Evolutionary conservation across 192 early-diverging fungal species (phyloP).

Genomic region (Powellomyces hirtus): DNA sequence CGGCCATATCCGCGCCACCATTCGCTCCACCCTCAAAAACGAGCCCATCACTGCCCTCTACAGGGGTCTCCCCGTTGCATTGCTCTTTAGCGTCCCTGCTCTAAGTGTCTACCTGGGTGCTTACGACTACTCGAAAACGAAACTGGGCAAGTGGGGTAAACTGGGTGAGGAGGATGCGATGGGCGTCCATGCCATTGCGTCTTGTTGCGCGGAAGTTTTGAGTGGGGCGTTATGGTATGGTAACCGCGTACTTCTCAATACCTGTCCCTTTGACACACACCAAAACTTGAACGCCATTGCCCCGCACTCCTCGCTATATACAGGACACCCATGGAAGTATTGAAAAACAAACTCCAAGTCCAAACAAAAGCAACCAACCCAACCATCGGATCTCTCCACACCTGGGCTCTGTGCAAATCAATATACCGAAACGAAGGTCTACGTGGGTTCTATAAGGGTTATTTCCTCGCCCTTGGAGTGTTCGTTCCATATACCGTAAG

Average conservation of each 20-base stretch:
- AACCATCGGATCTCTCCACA: neutral
- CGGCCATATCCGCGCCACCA: conserved; percentile 16
- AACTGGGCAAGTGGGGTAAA: conserved; percentile 17
- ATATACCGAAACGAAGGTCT: conserved; percentile 62
- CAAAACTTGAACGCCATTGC: neutral
- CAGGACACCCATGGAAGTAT: conserved; percentile 82
- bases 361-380: conserved; percentile 2
- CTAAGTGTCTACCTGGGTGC: conserved; percentile 65
- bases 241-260: neutral
- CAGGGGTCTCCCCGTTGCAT: conserved; percentile 65
- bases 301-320: neutral
- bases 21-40: conserved; percentile 8
- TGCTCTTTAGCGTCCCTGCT: conserved; percentile 70
- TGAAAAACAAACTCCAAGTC: conserved; percentile 74
- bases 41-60: conserved; percentile 47
- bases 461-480: conserved; percentile 68
- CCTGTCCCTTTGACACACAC: neutral
- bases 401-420: conserved; percentile 34
- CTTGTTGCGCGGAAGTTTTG: conserved; percentile 58
- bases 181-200: conserved; percentile 58
- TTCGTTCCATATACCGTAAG: conserved; percentile 71
- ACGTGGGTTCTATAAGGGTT: conserved; percentile 69
- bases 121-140: conserved; percentile 65
- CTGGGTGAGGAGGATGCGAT: conserved; percentile 36
- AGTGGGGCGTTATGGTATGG: conserved; percentile 63